phyloP scores from a whole-genome alignment of 345 rosid genomes.

The Gossypioides kirkii region DNA sequence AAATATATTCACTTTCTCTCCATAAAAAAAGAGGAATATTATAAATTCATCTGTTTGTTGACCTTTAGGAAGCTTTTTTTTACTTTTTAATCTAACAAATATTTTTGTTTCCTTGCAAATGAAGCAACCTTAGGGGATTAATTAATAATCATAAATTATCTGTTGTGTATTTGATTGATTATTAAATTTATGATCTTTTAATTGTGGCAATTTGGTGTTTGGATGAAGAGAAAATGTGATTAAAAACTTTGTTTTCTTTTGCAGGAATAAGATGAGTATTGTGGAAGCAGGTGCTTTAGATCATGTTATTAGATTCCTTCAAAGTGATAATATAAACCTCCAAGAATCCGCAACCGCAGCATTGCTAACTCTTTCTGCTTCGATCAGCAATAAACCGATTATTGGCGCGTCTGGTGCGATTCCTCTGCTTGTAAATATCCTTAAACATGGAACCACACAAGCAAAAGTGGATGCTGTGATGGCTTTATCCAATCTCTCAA shows the following conservation, averaged over 20 bases:
- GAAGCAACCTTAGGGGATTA: conserved; percentile 5
- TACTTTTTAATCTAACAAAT: background rate
- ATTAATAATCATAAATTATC: background rate
- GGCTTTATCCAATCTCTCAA: conserved; percentile 91
- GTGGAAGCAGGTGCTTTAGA: conserved; percentile 91
- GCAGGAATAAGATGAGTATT: conserved; percentile 83
- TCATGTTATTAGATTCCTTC: conserved; percentile 66
- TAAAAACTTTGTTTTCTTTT: conserved; percentile 7
- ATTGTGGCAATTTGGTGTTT: background rate
- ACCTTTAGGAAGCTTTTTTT: background rate
- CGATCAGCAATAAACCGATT: conserved; percentile 67
- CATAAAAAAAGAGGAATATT: background rate
- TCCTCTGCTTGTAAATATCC: conserved; percentile 70
- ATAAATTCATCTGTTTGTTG: background rate
- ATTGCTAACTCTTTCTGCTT: conserved; percentile 85
- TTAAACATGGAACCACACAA: conserved; percentile 68
- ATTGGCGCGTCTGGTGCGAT: conserved; percentile 71
- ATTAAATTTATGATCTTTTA: background rate
- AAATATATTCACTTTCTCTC: background rate
- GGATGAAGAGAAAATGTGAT: background rate
- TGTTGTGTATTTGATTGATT: background rate
- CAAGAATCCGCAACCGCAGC: conserved; percentile 83
- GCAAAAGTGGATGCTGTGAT: conserved; percentile 61
- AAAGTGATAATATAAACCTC: conserved; percentile 47
- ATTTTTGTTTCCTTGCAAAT: background rate